A percentile compares a stretch with the other conserved stretches of the same genome.
phyloP scores from a whole-genome alignment of 257 asterid genomes.

The Ilex asprella region DNA sequence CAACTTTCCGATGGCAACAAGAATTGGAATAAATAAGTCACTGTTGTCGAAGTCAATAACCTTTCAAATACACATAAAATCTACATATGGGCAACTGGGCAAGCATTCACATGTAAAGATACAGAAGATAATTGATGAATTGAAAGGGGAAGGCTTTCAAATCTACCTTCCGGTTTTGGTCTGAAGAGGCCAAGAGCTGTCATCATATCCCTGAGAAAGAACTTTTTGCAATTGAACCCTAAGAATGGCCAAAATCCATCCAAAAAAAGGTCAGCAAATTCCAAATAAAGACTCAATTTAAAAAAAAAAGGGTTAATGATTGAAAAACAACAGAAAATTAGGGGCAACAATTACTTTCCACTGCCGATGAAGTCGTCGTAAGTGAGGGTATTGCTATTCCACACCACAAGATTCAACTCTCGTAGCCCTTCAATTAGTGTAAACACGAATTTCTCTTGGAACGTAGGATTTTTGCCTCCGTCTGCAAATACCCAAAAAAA shows the following conservation, averaged over 20 bases:
- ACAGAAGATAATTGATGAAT: too few relatives aligned
- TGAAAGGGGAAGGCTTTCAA: too few relatives aligned
- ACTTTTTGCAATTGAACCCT: conserved; percentile 85
- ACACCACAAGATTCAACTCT: conserved; percentile 58
- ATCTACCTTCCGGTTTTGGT: conserved; percentile 74
- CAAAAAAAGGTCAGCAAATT: conserved; percentile 5
- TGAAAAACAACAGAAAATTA: neutral
- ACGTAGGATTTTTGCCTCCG: conserved; percentile 90
- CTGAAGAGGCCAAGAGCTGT: conserved; percentile 73
- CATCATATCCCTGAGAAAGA: conserved; percentile 74
- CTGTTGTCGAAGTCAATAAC: too few relatives aligned
- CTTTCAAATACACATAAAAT: too few relatives aligned
- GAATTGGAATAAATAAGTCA: too few relatives aligned
- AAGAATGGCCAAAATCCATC: neutral
- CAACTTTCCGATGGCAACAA: too few relatives aligned
- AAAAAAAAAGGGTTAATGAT: neutral
- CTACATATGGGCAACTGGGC: too few relatives aligned
- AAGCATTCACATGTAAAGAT: too few relatives aligned
- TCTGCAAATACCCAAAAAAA: conserved; percentile 24
- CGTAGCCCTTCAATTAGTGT: conserved; percentile 77
- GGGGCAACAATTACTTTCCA: conserved; percentile 52
- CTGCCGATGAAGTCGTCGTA: conserved; percentile 78
- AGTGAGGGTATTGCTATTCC: conserved; percentile 86
- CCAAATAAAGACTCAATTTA: conserved; percentile 2
- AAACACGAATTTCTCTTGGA: conserved; percentile 89